phyloP scores from a whole-genome alignment of 169 alveolate genomes.

The Plasmodium knowlesi region DNA sequence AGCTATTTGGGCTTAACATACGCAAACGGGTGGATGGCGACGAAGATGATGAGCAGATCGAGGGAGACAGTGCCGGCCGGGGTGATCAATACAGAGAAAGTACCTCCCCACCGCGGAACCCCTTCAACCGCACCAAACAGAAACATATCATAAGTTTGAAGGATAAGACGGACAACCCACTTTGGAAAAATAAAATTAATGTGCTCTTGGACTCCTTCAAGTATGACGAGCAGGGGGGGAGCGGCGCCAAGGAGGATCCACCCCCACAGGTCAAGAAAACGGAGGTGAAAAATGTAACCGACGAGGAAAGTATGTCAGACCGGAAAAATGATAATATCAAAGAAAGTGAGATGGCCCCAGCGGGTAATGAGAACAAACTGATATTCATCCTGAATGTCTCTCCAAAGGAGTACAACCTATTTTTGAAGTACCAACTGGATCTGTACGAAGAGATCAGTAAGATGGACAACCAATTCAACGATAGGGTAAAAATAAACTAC shows the following conservation, averaged over 20 bases:
- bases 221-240: neutral
- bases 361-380: constrained; percentile 30
- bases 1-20: constrained; percentile 30
- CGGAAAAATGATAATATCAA: neutral
- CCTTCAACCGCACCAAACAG: neutral
- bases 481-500: constrained; percentile 40
- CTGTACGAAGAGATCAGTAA: constrained; percentile 36
- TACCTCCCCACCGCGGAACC: no score
- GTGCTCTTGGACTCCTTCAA: neutral
- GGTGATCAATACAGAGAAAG: neutral
- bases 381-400: constrained; percentile 69
- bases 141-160: neutral
- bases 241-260: neutral
- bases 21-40: neutral
- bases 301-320: no score
- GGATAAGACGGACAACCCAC: neutral
- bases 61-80: neutral
- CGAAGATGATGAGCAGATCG: neutral
- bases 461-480: constrained; percentile 29
- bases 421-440: constrained; percentile 42
- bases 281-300: neutral
- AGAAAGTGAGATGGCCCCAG: neutral
- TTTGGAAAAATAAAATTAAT: neutral
- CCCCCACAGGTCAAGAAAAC: neutral
- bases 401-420: constrained; percentile 56